These are phyloP conservation scores for Agastache rugosa DNA, from an alignment of 257 asterid genomes.

Conservation along the genomic window DNA sequence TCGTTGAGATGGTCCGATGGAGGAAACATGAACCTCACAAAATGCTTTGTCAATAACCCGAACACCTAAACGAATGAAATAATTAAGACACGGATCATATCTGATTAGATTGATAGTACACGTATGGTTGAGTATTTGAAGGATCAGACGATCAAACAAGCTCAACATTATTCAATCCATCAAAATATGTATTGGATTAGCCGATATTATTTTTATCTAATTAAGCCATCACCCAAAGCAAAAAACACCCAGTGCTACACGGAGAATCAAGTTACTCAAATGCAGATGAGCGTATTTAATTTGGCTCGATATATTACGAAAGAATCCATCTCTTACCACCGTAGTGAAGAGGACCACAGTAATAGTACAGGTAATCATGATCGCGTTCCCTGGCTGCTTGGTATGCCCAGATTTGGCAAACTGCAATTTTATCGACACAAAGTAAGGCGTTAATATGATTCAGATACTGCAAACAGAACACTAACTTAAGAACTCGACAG, in stretches of 20 bases:
- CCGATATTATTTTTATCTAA: too few species aligned
- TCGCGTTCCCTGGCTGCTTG: conserved; percentile 63
- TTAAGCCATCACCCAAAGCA: too few species aligned
- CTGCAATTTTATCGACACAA: conserved; percentile 45
- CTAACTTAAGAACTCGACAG: not conserved
- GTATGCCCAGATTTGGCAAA: conserved; percentile 79
- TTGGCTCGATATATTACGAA: too few species aligned
- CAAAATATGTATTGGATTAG: too few species aligned
- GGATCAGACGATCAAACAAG: not conserved
- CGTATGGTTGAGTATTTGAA: not conserved
- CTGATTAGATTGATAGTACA: too few species aligned
- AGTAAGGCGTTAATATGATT: not conserved
- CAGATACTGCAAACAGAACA: not conserved
- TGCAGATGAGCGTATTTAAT: not conserved
- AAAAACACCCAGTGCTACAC: too few species aligned
- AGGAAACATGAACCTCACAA: conserved; percentile 55
- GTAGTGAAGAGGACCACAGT: conserved; percentile 73
- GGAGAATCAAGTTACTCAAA: not conserved
- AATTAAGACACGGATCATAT: not conserved
- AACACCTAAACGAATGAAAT: conserved; percentile 49
- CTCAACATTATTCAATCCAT: too few species aligned
- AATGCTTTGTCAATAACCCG: conserved; percentile 70
- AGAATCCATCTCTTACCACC: conserved; percentile 49
- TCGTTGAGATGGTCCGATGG: conserved; percentile 24
- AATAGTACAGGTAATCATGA: conserved; percentile 81